Percentiles rank a stretch among this genome's conserved stretches.
Conservation (phyloP, 768 basidiomycete genomes). For the Tricholoma flavovirens region DNA sequence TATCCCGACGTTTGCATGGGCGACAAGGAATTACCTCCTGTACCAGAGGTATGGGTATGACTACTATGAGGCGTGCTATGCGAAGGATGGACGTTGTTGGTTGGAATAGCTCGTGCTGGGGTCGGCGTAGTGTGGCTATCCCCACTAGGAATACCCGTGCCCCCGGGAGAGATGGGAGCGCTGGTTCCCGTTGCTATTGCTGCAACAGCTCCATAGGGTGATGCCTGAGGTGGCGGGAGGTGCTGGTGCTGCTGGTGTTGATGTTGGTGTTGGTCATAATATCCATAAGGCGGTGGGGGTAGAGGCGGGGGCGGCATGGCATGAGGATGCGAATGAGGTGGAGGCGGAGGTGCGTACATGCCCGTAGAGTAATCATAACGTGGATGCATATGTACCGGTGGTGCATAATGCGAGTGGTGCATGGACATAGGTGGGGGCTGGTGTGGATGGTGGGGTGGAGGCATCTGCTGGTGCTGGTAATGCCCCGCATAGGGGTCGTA, state of each 20-base stretch:
- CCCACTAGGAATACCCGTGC: not conserved
- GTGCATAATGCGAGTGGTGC: constrained; percentile 3
- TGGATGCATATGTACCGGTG: constrained; percentile 5
- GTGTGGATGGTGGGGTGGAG: constrained; percentile 5
- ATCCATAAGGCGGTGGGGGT: constrained; percentile 9
- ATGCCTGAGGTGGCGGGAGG: not conserved
- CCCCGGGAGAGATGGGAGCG: not conserved
- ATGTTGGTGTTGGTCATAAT: constrained; percentile 3
- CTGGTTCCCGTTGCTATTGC: not conserved
- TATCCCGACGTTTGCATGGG: not conserved
- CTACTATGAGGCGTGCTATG: not conserved
- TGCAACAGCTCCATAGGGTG: not conserved
- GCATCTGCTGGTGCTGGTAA: constrained; percentile 9
- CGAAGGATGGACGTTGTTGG: not conserved
- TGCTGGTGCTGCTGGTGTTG: not conserved
- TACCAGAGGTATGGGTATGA: not conserved
- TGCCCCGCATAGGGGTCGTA: constrained; percentile 15
- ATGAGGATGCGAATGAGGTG: not conserved
- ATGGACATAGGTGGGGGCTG: constrained; percentile 1
- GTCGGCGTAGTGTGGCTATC: not conserved
- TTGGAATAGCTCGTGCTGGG: not conserved
- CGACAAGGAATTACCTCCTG: not conserved
- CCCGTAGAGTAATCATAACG: constrained; percentile 5
- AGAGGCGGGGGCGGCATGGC: constrained; percentile 7
- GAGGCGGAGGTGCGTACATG: constrained; percentile 2